Conservation (phyloP, 192 early-diverging fungal species). For the Backusella circina region DNA sequence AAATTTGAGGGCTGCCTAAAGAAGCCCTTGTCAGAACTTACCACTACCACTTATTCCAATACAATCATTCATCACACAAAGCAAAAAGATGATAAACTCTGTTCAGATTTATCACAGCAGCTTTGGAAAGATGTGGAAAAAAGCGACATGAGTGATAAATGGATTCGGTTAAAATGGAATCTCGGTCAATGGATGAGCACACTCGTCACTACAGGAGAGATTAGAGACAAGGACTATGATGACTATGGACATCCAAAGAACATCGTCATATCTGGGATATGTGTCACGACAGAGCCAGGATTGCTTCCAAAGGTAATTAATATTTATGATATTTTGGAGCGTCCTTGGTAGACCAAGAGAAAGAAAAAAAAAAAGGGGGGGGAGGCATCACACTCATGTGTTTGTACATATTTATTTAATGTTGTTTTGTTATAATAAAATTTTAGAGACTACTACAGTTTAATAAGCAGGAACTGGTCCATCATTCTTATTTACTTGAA, state of each 20-base stretch:
- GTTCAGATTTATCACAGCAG: neutral
- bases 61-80: neutral
- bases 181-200: slow-evolving; percentile 2
- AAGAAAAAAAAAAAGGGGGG: too few species aligned
- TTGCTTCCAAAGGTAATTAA: slow-evolving; percentile 16
- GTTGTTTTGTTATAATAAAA: too few species aligned
- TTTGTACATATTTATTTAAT: too few species aligned
- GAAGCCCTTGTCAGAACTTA: neutral
- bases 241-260: neutral
- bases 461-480: neutral
- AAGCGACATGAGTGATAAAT: neutral
- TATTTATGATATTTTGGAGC: slow-evolving; percentile 2
- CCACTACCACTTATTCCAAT: neutral
- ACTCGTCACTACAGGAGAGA: neutral
- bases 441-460: neutral
- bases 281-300: slow-evolving; percentile 11
- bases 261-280: neutral
- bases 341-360: slow-evolving; percentile 10
- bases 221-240: slow-evolving; percentile 4
- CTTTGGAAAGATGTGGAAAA: neutral
- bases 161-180: slow-evolving; percentile 5
- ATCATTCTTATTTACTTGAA: slow-evolving; percentile 4
- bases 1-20: neutral
- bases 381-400: too few species aligned
- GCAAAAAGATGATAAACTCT: neutral